These are phyloP conservation scores for Lentinula boryana DNA, from an alignment of 768 basidiomycete species.

Conservation along the genomic window DNA sequence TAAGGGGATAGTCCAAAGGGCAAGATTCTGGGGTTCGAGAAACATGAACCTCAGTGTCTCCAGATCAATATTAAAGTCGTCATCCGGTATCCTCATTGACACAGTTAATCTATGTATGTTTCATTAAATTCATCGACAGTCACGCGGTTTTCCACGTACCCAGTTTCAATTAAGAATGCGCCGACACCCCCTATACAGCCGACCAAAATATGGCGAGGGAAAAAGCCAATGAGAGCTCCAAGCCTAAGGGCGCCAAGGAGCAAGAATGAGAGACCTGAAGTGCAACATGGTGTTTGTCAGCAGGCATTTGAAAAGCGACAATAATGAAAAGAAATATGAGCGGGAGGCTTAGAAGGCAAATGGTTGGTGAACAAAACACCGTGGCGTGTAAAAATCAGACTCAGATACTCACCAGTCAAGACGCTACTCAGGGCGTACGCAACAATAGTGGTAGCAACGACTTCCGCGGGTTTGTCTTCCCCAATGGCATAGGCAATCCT, in stretches of 20 bases:
- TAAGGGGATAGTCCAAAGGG: slow-evolving; percentile 78
- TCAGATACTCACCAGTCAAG: slow-evolving; percentile 61
- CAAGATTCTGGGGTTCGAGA: slow-evolving; percentile 52
- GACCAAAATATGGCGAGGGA: slow-evolving; percentile 95
- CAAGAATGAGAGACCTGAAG: slow-evolving; percentile 70
- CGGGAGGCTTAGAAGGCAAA: not conserved
- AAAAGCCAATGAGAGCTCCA: slow-evolving; percentile 88
- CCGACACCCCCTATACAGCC: slow-evolving; percentile 98
- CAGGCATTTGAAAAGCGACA: too few relatives aligned
- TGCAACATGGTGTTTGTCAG: not conserved
- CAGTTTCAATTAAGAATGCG: slow-evolving; percentile 85
- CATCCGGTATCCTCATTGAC: slow-evolving; percentile 74
- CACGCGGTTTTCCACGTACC: slow-evolving; percentile 35
- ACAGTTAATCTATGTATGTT: slow-evolving; percentile 61
- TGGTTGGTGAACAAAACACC: not conserved
- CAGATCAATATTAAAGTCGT: slow-evolving; percentile 64
- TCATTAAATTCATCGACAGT: not conserved
- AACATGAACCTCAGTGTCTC: slow-evolving; percentile 66
- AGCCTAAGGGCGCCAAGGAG: slow-evolving; percentile 79
- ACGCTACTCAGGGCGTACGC: slow-evolving; percentile 85
- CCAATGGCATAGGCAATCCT: slow-evolving; percentile 70
- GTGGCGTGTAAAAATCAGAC: too few relatives aligned
- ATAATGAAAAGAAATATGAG: too few relatives aligned
- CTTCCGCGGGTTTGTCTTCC: slow-evolving; percentile 56
- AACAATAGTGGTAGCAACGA: slow-evolving; percentile 89